Evolutionary conservation across 305 asterid genomes (phyloP), one percentile per base, ranked within the genome.

Genomic region (Fraxinus latifolia): DNA sequence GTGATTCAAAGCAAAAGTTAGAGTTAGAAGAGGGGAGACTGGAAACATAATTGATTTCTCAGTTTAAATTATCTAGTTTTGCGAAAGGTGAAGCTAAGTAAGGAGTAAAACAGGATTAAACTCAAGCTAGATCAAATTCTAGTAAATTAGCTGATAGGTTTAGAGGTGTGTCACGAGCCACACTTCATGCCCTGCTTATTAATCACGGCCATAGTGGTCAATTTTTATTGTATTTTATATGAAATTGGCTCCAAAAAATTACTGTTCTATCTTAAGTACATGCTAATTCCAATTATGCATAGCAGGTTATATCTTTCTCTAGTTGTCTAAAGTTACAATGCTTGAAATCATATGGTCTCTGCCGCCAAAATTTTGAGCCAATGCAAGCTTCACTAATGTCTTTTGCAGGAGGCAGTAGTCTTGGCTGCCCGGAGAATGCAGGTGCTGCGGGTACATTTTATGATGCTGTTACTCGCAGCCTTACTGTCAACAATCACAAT

Each of bases 401-500:
- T 53, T 44, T 44, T 88, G 80, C 92, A 96, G 99, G 99, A 82
- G 99, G 99, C 83, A 92, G 88, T 89, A 96, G 99, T 87, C 89
- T 85, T 67, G 97, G 98, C 85, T 96, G 98, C 88, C 91, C 88
- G 23, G 95, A 91, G 82, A 96, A 96, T 91, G 95, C 98, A 42
- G 99, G 99, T 73, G 99, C 96, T 80, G 98, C 99, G 8, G 99
- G 99, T 82, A 96, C 98, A 79, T 90, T 93, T 87, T 96, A 95
- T 91, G 99, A 96, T 78, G 83, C 90, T 80, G 97, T 96, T 87
- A 93, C 98, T n/a, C 97, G 97, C 77, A 93, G 95, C 86, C 99
- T 96, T 80, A 90, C 97, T 70, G 97, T 96, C 89, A 89, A 85
- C 91, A 96, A 96, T 87, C 89, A 89, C 83, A 79, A 91, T 83